Evolutionary conservation across 345 rosid species (phyloP).

Genomic region (Eucalyptus pauciflora): DNA sequence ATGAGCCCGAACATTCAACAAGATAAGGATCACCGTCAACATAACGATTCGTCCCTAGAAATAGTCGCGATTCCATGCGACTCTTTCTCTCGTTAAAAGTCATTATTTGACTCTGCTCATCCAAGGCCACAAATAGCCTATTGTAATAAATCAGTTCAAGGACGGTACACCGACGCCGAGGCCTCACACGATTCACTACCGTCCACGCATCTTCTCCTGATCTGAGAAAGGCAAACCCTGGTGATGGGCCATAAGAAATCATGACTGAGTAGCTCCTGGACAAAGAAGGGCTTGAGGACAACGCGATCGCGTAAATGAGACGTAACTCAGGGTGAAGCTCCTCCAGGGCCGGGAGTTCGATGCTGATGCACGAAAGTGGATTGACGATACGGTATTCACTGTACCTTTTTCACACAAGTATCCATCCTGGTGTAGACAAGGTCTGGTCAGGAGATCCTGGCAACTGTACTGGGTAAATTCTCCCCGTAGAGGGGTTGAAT

Average conservation of each 20-base stretch:
- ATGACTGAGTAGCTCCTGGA: background rate
- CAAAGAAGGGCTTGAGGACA: too few relatives aligned
- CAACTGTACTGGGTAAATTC: background rate
- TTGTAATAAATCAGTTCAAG: background rate
- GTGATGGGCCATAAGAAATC: background rate
- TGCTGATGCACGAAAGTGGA: background rate
- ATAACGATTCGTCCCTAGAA: background rate
- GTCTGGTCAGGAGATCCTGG: background rate
- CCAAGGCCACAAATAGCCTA: background rate
- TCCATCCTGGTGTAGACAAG: background rate
- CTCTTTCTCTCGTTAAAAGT: background rate
- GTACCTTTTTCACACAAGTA: background rate
- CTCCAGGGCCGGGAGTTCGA: too few relatives aligned
- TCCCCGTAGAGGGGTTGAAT: background rate
- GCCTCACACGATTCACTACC: background rate
- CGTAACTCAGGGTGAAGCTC: too few relatives aligned
- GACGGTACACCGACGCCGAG: background rate
- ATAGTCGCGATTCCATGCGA: background rate
- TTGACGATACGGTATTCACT: background rate
- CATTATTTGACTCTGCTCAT: background rate
- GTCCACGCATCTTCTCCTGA: background rate
- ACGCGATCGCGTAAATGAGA: too few relatives aligned
- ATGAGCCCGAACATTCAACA: background rate
- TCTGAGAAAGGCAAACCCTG: background rate
- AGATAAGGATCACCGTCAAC: background rate